Conservation (phyloP, 805 yeast species). For the Lipomyces kockii region DNA sequence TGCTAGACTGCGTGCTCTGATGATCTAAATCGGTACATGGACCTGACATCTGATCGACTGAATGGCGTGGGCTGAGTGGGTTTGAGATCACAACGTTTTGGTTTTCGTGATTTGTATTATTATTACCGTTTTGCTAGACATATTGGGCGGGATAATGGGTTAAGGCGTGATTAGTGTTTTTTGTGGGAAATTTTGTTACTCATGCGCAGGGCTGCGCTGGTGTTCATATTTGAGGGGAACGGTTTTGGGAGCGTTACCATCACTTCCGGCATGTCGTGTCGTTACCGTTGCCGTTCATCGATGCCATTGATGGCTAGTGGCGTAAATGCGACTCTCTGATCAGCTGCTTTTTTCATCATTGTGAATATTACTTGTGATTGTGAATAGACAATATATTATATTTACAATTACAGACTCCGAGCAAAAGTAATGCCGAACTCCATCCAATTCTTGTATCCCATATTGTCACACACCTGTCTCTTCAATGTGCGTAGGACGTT, state of each 20-base stretch:
- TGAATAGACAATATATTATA: background rate
- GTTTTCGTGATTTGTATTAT: background rate
- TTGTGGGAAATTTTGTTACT: background rate
- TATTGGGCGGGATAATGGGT: slow-evolving; percentile 2
- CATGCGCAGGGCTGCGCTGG: background rate
- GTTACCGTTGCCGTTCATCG: background rate
- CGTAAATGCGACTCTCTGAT: background rate
- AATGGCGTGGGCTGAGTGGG: background rate
- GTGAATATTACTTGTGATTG: background rate
- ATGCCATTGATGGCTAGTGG: background rate
- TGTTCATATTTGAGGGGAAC: background rate
- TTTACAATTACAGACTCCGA: background rate
- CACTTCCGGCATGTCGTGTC: background rate
- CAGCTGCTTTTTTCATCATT: background rate
- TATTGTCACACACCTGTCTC: background rate
- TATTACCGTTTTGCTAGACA: background rate
- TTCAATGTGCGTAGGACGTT: background rate
- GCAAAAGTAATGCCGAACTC: background rate
- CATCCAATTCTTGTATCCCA: background rate
- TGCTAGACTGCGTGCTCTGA: slow-evolving; percentile 21
- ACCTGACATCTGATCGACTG: no score
- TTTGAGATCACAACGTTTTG: background rate
- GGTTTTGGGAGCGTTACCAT: background rate
- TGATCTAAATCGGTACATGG: slow-evolving; percentile 1
- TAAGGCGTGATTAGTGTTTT: slow-evolving; percentile 1